Conservation (phyloP, 345 rosid genomes). For the Cochlearia excelsa region DNA sequence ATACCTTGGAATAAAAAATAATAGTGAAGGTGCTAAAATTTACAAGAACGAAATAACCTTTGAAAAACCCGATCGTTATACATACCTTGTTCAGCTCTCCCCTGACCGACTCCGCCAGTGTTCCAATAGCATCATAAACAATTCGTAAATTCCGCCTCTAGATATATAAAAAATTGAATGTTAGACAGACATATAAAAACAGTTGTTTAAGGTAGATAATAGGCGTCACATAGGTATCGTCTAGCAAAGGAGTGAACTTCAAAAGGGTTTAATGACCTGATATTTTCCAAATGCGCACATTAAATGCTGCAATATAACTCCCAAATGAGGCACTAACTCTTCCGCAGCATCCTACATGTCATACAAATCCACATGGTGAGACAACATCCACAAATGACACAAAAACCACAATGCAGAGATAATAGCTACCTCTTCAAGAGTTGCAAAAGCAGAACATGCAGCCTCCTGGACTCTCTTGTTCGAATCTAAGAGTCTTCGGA, state of each 20-base stretch:
- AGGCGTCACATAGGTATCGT: too few relatives aligned
- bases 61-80: constrained; percentile 2
- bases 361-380: constrained; percentile 24
- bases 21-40: background rate
- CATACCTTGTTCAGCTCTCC: constrained; percentile 73
- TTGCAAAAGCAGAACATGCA: constrained; percentile 99
- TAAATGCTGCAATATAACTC: constrained; percentile 85
- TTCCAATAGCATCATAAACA: constrained; percentile 98
- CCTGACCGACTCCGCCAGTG: constrained; percentile 96
- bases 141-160: constrained; percentile 95
- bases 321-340: constrained; percentile 75
- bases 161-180: constrained; percentile 26
- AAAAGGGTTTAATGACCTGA: constrained; percentile 58
- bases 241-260: constrained; percentile 4
- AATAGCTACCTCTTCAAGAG: constrained; percentile 81
- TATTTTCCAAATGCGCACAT: constrained; percentile 97
- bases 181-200: constrained; percentile 18
- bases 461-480: constrained; percentile 99
- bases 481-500: constrained; percentile 73
- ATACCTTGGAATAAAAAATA: background rate
- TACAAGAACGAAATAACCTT: too few relatives aligned
- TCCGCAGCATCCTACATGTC: constrained; percentile 82
- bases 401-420: constrained; percentile 16
- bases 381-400: constrained; percentile 19
- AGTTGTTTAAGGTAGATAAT: constrained; percentile 11